phyloP scores from a whole-genome alignment of 768 basidiomycete genomes.

The Auriscalpium vulgare region DNA sequence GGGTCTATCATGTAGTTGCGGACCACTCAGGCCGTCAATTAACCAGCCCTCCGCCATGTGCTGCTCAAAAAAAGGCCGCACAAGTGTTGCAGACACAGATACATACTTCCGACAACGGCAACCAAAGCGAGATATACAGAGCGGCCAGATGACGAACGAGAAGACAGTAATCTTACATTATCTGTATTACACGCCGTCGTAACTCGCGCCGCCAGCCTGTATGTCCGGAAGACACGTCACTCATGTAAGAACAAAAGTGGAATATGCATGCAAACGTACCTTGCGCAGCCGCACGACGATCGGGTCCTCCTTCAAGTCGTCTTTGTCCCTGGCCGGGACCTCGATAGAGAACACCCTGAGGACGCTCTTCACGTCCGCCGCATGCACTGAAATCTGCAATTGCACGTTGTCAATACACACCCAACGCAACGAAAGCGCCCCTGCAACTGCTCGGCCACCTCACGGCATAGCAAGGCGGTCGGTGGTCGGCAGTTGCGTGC shows the following conservation, averaged over 20 bases:
- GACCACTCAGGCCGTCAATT: too few relatives aligned
- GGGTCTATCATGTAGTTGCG: too few relatives aligned
- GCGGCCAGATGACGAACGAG: background rate
- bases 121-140: too few relatives aligned
- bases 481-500: background rate
- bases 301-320: slow-evolving; percentile 82
- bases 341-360: slow-evolving; percentile 80
- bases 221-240: slow-evolving; percentile 1
- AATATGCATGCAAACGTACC: slow-evolving; percentile 37
- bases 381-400: slow-evolving; percentile 81
- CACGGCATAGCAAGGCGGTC: background rate
- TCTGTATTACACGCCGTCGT: slow-evolving; percentile 53
- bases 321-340: slow-evolving; percentile 74
- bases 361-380: slow-evolving; percentile 79
- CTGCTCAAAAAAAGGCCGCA: too few relatives aligned
- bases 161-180: slow-evolving; percentile 24
- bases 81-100: too few relatives aligned
- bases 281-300: slow-evolving; percentile 78
- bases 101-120: too few relatives aligned
- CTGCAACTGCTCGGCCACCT: background rate
- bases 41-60: too few relatives aligned
- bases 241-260: slow-evolving; percentile 12
- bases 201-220: slow-evolving; percentile 83
- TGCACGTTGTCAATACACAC: slow-evolving; percentile 14
- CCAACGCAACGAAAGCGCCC: background rate